These are phyloP conservation scores for Bipolaris zeicola DNA, from an alignment of 2,329 filamentous ascomycete genomes.

Conservation along the genomic window DNA sequence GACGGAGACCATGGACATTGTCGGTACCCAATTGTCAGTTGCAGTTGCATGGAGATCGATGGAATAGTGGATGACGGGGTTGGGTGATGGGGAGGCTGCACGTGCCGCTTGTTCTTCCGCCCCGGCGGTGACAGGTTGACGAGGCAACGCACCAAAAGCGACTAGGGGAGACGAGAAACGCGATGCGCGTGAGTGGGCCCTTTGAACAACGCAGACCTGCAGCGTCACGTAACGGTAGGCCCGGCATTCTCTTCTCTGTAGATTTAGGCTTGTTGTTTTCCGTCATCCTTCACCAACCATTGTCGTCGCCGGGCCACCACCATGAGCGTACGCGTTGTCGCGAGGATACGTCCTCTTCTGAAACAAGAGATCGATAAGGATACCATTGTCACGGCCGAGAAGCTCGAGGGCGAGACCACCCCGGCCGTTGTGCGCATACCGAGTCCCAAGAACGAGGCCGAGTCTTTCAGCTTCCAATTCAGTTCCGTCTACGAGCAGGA, in stretches of 20 bases:
- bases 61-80: background rate
- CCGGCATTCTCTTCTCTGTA: slow-evolving; percentile 42
- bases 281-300: slow-evolving; percentile 17
- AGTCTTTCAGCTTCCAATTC: slow-evolving; percentile 94
- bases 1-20: background rate
- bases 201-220: slow-evolving; percentile 31
- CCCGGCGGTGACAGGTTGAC: slow-evolving; percentile 24
- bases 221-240: slow-evolving; percentile 35
- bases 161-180: slow-evolving; percentile 32
- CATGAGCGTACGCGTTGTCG: slow-evolving; percentile 80
- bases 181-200: slow-evolving; percentile 22
- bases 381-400: slow-evolving; percentile 73
- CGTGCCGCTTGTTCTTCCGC: slow-evolving; percentile 20
- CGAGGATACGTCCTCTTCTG: slow-evolving; percentile 85
- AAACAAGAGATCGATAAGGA: slow-evolving; percentile 86
- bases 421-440: slow-evolving; percentile 82
- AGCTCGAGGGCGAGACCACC: slow-evolving; percentile 47
- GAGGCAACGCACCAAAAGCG: slow-evolving; percentile 25
- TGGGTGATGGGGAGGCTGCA: slow-evolving; percentile 14
- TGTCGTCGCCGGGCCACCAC: slow-evolving; percentile 19
- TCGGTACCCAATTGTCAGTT: background rate
- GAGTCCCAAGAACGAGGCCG: slow-evolving; percentile 87
- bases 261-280: slow-evolving; percentile 28
- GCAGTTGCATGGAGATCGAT: background rate
- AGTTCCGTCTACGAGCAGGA: slow-evolving; percentile 86